Conservation (phyloP, 2,329 filamentous ascomycete species). For the Hymenoscyphus occultus region DNA sequence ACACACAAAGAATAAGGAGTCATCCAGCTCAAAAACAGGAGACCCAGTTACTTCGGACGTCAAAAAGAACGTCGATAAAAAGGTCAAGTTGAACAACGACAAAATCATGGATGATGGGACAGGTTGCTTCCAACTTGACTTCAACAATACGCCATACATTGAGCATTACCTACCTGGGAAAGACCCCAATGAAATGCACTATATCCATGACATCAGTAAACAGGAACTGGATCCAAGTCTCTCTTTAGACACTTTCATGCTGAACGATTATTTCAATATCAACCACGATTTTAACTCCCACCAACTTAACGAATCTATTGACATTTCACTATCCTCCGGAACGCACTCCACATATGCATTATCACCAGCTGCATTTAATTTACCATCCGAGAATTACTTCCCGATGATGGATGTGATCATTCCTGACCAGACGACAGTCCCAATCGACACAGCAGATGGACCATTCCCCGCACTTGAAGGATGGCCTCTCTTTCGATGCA, state of each 20-base stretch:
- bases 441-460: neutral
- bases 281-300: neutral
- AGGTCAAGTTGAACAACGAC: neutral
- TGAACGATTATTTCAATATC: neutral
- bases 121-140: slow-evolving; percentile 1
- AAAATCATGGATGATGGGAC: neutral
- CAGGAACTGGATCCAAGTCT: neutral
- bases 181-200: neutral
- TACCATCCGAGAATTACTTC: neutral
- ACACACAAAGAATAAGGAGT: neutral
- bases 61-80: neutral
- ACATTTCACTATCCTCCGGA: neutral
- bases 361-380: neutral
- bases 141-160: neutral
- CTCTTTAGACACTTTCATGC: neutral
- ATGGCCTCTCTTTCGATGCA: slow-evolving; percentile 6
- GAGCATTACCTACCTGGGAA: neutral
- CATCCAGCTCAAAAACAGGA: neutral
- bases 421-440: neutral
- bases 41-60: neutral
- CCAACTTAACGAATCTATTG: neutral
- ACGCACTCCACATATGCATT: neutral
- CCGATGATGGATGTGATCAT: neutral
- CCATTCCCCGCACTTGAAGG: slow-evolving; percentile 3
- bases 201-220: neutral